Evolutionary conservation across 306 rosid species (phyloP), one percentile per base, ranked within the genome.

Genomic region (Lathyrus sativus): DNA sequence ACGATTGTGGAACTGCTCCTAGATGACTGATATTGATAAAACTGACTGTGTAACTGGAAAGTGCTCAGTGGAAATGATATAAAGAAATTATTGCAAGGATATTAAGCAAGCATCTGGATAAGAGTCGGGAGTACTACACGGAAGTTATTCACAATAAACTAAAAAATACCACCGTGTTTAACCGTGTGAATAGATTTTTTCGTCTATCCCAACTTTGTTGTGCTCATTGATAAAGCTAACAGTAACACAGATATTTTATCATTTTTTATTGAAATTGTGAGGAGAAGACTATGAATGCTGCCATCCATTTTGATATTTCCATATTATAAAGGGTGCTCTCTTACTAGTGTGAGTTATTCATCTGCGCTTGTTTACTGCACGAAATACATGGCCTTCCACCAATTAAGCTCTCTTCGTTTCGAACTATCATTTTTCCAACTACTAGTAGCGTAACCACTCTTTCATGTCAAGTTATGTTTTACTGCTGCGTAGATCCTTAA

Each of bases 141-240:
- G 42, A n/a, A 12, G 71, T 39, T 39, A 3, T 53, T 73, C 19
- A 18, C 4, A 15, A 70, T 65, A 50, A 70, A 39, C 61, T 50
- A 6, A 62, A 61, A 68, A 63, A 60, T 50, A 7, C 76, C 59
- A 10, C 5, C 1, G 2, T 57, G 13, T 48, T 46, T 69, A 55
- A 31, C 61, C 54, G 10, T 31, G 9, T 28, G 65, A 18, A 46
- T 55, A 7, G 11, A 57, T 18, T 41, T 43, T 57, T 28, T 56
- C 41, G 51, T 45, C 39, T 49, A 42, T 18, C 9, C 49, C 22
- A 24, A 45, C 22, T 54, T 71, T 66, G 55, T 33, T 42, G 37
- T 29, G 71, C 56, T 22, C 65, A 53, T 38, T 42, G 44, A 73
- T 53, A 66, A 75, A 74, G 58, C 58, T 12, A 61, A 67, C 65